These are phyloP conservation scores for Amborella trichopoda DNA, from an alignment of 164 flowering plant genomes.

Conservation along the genomic window DNA sequence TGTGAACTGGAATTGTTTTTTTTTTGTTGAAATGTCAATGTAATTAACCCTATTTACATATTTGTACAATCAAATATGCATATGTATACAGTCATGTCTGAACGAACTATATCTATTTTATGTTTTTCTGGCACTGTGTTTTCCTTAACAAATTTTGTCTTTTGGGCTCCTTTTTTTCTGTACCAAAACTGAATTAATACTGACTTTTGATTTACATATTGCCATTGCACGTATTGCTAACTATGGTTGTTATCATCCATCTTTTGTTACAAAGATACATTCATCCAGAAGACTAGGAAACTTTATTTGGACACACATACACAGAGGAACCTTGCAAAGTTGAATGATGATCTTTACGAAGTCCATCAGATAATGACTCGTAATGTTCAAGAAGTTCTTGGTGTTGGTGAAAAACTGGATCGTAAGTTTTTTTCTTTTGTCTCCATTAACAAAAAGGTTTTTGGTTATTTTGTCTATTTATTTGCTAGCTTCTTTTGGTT, in stretches of 20 bases:
- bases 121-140: not conserved
- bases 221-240: not conserved
- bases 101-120: too few species aligned
- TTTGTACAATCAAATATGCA: too few species aligned
- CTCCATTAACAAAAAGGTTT: too few species aligned
- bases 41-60: too few species aligned
- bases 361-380: constrained; percentile 98
- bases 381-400: constrained; percentile 95
- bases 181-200: too few species aligned
- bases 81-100: too few species aligned
- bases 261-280: constrained; percentile 44
- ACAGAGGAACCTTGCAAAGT: constrained; percentile 73
- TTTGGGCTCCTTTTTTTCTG: not conserved
- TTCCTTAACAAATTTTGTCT: too few species aligned
- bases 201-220: too few species aligned
- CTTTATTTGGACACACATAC: constrained; percentile 82
- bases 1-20: too few species aligned
- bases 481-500: too few species aligned
- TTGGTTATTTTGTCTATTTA: too few species aligned
- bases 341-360: constrained; percentile 92
- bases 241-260: constrained; percentile 7
- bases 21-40: too few species aligned
- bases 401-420: constrained; percentile 94
- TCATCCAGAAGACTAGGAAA: constrained; percentile 86
- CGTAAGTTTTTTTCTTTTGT: constrained; percentile 45